Base-by-base conservation (phyloP, 1,284 basidiomycete genomes). In the Cutaneotrichosporon sp. region DNA sequence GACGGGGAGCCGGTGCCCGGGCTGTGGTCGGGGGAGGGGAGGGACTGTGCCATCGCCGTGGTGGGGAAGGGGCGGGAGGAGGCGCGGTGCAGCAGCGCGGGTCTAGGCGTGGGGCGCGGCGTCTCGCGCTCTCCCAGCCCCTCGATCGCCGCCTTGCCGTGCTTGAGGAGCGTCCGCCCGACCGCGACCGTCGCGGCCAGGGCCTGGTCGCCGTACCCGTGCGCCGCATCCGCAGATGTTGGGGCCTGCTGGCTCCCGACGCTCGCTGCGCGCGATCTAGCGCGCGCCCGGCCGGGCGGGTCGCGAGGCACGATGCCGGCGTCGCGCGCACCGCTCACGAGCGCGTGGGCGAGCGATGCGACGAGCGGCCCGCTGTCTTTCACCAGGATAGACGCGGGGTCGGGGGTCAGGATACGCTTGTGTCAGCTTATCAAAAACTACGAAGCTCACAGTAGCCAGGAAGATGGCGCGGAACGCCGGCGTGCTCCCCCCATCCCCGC, bases 391-490 rank as follows among this genome's bases (percentile, higher is more conserved):
- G 89, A 91, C 13, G 83, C 81, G 0, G 90, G 85, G 68, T 91
- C 91, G 2, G 87, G 84, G 0, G 90, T 91, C 87, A 95, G 90
- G 38, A 95, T 88, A 1, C 92, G 86, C n/a, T 76, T 33, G 1
- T 9, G 46, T 63, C 31, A 67, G 43, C 34, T 20, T 4, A 2
- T 14, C 7, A n/a, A 8, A 20, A 5, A 22, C 3, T 11, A 4
- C 3, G 16, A 33, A 27, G 33, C 77, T 69, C 58, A 77, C 73
- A 5, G 78, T 80, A 7, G 78, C 77, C 1, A 76, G 67, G 38
- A 79, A 76, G 49, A 80, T 74, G 3, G 78, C 77, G 25, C 67
- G 62, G 59, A 75, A 79, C 0, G 67, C 58, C 27, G 78, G 76
- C 47, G 73, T 62, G 63, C 74, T 78, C 10, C 74, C 73, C 1